phyloP scores from a whole-genome alignment of 441 rosid genomes.

The Mallotus repandus region DNA sequence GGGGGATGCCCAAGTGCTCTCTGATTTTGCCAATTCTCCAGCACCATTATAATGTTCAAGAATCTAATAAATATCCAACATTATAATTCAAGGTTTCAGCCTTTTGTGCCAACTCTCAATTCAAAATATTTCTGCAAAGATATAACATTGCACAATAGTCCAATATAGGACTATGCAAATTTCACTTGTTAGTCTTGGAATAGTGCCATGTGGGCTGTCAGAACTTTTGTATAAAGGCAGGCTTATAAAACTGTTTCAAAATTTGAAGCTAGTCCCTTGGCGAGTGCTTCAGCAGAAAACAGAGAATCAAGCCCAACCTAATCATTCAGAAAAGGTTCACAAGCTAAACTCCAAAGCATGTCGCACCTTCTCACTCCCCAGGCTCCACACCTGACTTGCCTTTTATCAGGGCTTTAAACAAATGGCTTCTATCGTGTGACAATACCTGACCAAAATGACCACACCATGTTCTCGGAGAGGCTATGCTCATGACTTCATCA shows the following conservation, averaged over 20 bases:
- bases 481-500: neutral
- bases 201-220: slow-evolving; percentile 14
- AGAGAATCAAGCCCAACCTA: slow-evolving; percentile 4
- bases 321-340: neutral
- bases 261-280: neutral
- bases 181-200: neutral
- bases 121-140: too few species aligned
- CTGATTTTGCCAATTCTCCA: neutral
- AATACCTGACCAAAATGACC: neutral
- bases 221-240: neutral
- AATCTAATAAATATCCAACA: neutral
- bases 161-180: too few species aligned
- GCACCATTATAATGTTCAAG: slow-evolving; percentile 6
- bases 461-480: neutral
- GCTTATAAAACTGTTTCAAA: neutral
- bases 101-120: neutral
- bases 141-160: too few species aligned
- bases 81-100: neutral
- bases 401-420: neutral
- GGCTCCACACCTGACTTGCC: neutral
- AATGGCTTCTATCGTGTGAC: neutral
- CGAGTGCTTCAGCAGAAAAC: neutral
- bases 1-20: neutral
- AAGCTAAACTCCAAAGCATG: slow-evolving; percentile 7
- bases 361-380: neutral